phyloP scores from a whole-genome alignment of 441 rosid species.

The Erodium chrysanthum region DNA sequence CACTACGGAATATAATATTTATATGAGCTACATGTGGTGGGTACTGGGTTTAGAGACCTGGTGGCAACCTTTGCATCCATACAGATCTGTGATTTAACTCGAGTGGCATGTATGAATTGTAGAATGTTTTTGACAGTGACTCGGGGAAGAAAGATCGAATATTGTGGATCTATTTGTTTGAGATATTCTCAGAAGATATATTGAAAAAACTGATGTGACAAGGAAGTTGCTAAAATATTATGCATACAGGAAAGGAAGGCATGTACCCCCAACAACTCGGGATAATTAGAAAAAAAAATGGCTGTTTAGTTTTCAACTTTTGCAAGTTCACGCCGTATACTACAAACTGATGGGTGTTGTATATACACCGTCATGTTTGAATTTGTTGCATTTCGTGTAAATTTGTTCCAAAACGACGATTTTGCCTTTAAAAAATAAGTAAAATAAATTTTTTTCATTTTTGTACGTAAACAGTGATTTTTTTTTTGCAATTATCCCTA shows the following conservation, averaged over 20 bases:
- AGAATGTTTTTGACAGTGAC: not conserved
- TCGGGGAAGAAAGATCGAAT: not conserved
- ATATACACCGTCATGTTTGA: no score
- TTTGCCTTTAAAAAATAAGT: no score
- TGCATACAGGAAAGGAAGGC: not conserved
- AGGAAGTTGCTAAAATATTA: not conserved
- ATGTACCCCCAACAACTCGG: constrained; percentile 7
- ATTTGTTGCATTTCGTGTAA: no score
- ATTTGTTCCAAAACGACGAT: no score
- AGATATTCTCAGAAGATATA: no score
- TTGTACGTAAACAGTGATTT: no score
- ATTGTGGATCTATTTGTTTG: no score
- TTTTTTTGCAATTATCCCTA: no score
- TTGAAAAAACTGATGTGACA: not conserved
- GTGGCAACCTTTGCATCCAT: constrained; percentile 25
- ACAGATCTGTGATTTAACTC: not conserved
- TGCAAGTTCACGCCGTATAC: no score
- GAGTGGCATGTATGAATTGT: not conserved
- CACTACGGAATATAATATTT: constrained; percentile 10
- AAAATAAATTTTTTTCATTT: no score
- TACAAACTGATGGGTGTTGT: no score
- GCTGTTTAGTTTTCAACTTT: no score
- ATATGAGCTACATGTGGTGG: constrained; percentile 37
- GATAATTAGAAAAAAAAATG: not conserved
- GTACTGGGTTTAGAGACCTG: constrained; percentile 16